phyloP scores from a whole-genome alignment of 2,329 filamentous ascomycete species.

The Botryotinia globosa region DNA sequence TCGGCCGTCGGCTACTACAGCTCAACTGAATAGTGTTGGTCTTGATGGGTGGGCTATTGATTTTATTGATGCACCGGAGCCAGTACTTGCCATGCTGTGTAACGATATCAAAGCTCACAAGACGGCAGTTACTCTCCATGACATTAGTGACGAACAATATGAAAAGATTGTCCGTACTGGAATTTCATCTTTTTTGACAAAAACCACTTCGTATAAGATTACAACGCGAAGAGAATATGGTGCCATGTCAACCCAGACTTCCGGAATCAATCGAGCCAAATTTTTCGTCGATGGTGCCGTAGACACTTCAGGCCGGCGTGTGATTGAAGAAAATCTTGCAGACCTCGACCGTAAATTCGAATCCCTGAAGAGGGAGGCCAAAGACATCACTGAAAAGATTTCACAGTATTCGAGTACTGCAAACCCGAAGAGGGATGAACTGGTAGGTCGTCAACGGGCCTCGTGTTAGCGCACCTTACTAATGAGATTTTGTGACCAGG shows the following conservation, averaged over 20 bases:
- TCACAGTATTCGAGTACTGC: conserved; percentile 42
- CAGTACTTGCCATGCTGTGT: conserved; percentile 87
- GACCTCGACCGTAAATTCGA: conserved; percentile 32
- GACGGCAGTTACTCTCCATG: conserved; percentile 61
- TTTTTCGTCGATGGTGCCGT: conserved; percentile 78
- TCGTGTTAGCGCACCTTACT: not conserved
- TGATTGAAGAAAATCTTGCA: conserved; percentile 54
- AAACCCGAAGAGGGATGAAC: conserved; percentile 39
- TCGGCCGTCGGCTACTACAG: conserved; percentile 44
- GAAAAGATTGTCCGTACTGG: conserved; percentile 54
- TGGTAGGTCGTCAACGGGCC: conserved; percentile 39
- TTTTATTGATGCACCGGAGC: conserved; percentile 73
- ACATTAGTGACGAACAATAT: conserved; percentile 66
- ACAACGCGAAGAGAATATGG: conserved; percentile 74
- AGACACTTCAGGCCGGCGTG: conserved; percentile 61
- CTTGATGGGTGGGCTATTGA: conserved; percentile 81
- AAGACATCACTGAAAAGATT: conserved; percentile 23
- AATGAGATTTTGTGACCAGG: conserved; percentile 39
- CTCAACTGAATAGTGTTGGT: conserved; percentile 58
- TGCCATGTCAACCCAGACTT: conserved; percentile 68
- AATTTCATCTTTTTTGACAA: conserved; percentile 69
- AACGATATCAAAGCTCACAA: conserved; percentile 65
- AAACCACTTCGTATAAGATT: conserved; percentile 61
- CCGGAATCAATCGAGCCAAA: conserved; percentile 56
- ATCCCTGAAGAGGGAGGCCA: conserved; percentile 28